phyloP scores from a whole-genome alignment of 768 basidiomycete genomes.

The Boletus bicolor region DNA sequence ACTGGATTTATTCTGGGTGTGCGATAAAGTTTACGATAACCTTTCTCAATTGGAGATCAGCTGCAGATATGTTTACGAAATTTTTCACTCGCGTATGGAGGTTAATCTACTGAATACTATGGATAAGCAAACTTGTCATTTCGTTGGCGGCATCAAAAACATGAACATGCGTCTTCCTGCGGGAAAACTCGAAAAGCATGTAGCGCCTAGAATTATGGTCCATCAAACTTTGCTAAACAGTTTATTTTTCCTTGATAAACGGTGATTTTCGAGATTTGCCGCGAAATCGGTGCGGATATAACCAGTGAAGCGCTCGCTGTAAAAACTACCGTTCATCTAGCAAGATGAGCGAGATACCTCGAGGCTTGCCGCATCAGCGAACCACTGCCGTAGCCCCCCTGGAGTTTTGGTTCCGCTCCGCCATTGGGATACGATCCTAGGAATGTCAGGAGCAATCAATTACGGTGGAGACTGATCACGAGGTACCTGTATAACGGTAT shows the following conservation, averaged over 20 bases:
- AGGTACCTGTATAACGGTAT: constrained; percentile 13
- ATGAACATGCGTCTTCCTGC: constrained; percentile 20
- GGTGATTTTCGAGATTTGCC: constrained; percentile 27
- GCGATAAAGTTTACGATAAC: constrained; percentile 40
- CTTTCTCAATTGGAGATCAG: constrained; percentile 25
- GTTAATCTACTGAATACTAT: constrained; percentile 14
- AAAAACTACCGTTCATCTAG: constrained; percentile 1
- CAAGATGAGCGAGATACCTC: constrained; percentile 1
- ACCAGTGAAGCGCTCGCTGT: background rate
- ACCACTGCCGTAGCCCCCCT: constrained; percentile 2
- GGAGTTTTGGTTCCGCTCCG: constrained; percentile 15
- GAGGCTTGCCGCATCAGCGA: constrained; percentile 1
- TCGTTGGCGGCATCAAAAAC: constrained; percentile 10
- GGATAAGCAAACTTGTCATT: constrained; percentile 6
- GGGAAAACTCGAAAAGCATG: constrained; percentile 12
- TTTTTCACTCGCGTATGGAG: constrained; percentile 9
- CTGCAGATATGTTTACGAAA: constrained; percentile 19
- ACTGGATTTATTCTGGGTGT: constrained; percentile 9
- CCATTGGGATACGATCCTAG: background rate
- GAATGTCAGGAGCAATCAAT: constrained; percentile 7
- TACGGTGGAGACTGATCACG: constrained; percentile 2
- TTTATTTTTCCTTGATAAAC: constrained; percentile 14
- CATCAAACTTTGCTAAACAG: constrained; percentile 25
- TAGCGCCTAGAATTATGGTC: constrained; percentile 11
- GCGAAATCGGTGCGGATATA: constrained; percentile 14